Conservation (phyloP, 345 rosid genomes). For the Eutrema japonicum region DNA sequence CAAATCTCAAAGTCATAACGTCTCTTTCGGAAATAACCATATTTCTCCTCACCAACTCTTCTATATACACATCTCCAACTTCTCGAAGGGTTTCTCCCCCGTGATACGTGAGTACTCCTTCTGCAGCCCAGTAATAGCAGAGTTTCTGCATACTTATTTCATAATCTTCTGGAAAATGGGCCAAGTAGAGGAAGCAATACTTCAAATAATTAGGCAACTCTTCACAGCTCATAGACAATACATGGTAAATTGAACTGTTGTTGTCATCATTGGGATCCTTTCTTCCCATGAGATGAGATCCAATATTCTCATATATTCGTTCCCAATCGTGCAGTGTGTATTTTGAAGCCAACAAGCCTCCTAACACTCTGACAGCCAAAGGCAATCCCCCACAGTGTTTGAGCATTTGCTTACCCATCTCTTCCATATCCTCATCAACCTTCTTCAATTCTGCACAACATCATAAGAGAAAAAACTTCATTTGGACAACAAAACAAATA, state of each 20-base stretch:
- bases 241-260: not conserved
- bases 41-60: slow-evolving; percentile 42
- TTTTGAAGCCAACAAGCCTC: not conserved
- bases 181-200: slow-evolving; percentile 30
- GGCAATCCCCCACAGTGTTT: slow-evolving; percentile 30
- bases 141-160: slow-evolving; percentile 5
- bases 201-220: slow-evolving; percentile 25
- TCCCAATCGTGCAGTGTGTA: slow-evolving; percentile 4
- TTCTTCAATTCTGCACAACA: not conserved
- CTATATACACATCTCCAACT: too few relatives aligned
- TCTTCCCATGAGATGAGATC: not conserved
- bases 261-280: not conserved
- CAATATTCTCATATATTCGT: not conserved
- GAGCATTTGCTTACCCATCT: slow-evolving; percentile 19
- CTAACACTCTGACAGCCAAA: slow-evolving; percentile 23
- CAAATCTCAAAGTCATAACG: not conserved
- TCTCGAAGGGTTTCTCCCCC: too few relatives aligned
- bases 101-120: too few relatives aligned
- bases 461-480: not conserved
- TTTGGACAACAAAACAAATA: not conserved
- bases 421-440: not conserved
- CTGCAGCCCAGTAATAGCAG: too few relatives aligned
- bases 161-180: slow-evolving; percentile 34
- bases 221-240: slow-evolving; percentile 17
- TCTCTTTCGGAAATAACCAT: slow-evolving; percentile 42